phyloP scores from a whole-genome alignment of 2,329 filamentous ascomycete genomes.

The Pezicula carpinea region DNA sequence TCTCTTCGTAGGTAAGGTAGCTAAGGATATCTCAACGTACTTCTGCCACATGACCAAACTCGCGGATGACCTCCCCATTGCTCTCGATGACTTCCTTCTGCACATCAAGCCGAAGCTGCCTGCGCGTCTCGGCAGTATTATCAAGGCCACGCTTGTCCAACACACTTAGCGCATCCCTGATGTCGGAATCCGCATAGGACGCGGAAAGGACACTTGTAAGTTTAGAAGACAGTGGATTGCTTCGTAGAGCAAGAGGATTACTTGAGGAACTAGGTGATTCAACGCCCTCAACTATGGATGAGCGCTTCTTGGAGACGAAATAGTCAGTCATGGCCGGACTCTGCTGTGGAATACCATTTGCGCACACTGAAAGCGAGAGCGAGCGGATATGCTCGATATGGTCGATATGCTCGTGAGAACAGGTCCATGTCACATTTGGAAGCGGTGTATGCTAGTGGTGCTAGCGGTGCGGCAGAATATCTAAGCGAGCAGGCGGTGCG shows the following conservation, averaged over 20 bases:
- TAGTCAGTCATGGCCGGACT: constrained; percentile 17
- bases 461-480: too few species aligned
- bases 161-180: constrained; percentile 75
- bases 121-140: constrained; percentile 74
- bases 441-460: too few species aligned
- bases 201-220: constrained; percentile 82
- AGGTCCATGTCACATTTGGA: too few species aligned
- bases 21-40: constrained; percentile 37
- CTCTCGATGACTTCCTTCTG: constrained; percentile 91
- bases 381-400: too few species aligned
- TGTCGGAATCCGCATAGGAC: constrained; percentile 89
- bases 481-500: too few species aligned
- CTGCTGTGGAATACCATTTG: too few species aligned
- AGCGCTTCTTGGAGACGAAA: constrained; percentile 17
- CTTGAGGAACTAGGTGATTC: constrained; percentile 18
- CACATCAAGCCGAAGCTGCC: constrained; percentile 74
- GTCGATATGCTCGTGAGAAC: too few species aligned
- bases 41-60: constrained; percentile 87
- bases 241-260: constrained; percentile 25
- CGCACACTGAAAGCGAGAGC: too few species aligned
- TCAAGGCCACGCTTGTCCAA: constrained; percentile 67
- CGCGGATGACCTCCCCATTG: constrained; percentile 82
- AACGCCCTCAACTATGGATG: constrained; percentile 18
- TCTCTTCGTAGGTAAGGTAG: neutral
- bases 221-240: constrained; percentile 70